Evolutionary conservation across 352 stramenopile species (phyloP).

Genomic region (Phytopythium sindhum): DNA sequence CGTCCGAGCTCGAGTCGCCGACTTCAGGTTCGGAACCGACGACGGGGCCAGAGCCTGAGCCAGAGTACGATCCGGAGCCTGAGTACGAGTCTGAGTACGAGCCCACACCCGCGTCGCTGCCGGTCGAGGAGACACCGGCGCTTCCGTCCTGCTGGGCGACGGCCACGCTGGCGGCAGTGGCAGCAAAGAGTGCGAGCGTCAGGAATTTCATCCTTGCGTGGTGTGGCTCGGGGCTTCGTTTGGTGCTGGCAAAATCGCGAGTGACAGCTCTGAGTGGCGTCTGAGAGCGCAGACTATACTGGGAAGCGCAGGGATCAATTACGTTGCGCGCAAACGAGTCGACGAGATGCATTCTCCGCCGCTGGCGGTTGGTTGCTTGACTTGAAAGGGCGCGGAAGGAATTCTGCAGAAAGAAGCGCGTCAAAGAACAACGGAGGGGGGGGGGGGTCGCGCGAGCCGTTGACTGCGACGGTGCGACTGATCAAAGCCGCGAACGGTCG

Average conservation of each 20-base stretch:
- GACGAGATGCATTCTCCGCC: background rate
- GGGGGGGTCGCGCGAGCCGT: background rate
- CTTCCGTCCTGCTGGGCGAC: background rate
- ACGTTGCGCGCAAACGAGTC: background rate
- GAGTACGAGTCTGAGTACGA: background rate
- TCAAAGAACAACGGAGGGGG: background rate
- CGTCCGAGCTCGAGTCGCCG: slow-evolving; percentile 3
- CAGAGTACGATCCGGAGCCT: background rate
- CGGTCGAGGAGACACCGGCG: background rate
- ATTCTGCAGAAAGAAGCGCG: background rate
- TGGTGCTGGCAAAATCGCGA: background rate
- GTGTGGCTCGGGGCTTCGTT: background rate
- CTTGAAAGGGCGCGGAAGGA: background rate
- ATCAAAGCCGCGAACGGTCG: background rate
- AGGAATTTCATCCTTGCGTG: background rate
- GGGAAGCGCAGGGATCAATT: background rate
- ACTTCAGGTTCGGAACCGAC: background rate
- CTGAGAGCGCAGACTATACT: background rate
- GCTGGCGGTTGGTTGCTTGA: background rate
- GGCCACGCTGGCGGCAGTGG: background rate
- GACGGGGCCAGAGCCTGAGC: background rate
- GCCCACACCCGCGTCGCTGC: background rate
- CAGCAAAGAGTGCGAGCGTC: background rate
- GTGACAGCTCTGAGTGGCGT: background rate
- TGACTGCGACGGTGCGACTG: background rate